Evolutionary conservation across 1,139 yeast genomes (phyloP).

Genomic region (Suhomyces maxii): DNA sequence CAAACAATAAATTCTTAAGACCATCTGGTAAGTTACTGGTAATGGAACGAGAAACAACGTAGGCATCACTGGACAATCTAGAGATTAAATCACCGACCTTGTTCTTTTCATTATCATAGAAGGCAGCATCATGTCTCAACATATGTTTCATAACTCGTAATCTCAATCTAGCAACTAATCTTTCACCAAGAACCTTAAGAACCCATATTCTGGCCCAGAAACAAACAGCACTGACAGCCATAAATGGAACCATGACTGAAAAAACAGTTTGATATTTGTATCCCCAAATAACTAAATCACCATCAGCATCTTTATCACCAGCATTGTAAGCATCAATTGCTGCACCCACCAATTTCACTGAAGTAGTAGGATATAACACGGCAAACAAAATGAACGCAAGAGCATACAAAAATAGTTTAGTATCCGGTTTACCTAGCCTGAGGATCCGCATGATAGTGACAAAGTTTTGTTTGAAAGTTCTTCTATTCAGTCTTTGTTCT

Average conservation of each 20-base stretch:
- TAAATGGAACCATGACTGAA: constrained; percentile 47
- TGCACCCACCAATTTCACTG: constrained; percentile 49
- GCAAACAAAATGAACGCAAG: constrained; percentile 47
- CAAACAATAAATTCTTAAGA: constrained; percentile 47
- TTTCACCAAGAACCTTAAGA: constrained; percentile 39
- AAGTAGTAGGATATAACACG: constrained; percentile 47
- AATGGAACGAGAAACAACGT: constrained; percentile 48
- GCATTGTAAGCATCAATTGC: constrained; percentile 47
- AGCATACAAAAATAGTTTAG: constrained; percentile 40
- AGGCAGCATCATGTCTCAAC: constrained; percentile 51
- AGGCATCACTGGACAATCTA: constrained; percentile 54
- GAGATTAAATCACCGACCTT: constrained; percentile 58
- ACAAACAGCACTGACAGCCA: constrained; percentile 45
- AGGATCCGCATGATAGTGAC: constrained; percentile 39
- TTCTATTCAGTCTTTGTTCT: constrained; percentile 24
- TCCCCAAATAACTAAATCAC: constrained; percentile 47
- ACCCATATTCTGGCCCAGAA: constrained; percentile 55
- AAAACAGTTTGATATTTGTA: constrained; percentile 45
- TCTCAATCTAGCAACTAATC: constrained; percentile 45
- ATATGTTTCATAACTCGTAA: constrained; percentile 50
- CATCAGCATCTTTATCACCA: constrained; percentile 38
- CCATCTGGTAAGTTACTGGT: constrained; percentile 51
- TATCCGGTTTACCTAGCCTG: constrained; percentile 42
- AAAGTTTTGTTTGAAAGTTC: constrained; percentile 36
- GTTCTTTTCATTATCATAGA: constrained; percentile 53